Base-by-base conservation (phyloP, 1,284 basidiomycete species). In the Porogramme epimiltina region DNA sequence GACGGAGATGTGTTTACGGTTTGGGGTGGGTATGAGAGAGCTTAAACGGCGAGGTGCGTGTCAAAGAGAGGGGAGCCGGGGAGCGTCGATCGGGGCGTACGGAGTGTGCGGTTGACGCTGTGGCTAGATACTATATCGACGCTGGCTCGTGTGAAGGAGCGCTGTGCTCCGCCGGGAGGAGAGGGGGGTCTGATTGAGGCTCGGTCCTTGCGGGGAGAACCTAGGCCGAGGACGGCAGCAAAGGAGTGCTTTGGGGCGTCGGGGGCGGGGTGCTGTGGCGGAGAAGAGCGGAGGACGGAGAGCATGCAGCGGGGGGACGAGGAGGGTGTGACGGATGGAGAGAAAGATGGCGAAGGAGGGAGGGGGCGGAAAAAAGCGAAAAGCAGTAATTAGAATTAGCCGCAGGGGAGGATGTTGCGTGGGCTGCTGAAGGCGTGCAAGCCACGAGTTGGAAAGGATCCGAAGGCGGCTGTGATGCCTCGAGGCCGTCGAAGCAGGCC, bases 191-290 rank as follows among this genome's bases (percentile, higher is more conserved):
- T 50, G 51, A 43, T 47, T 60, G 55, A 51, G 52, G 55, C 60
- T 62, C 52, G 37, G 55, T 59, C 59, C 53, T 62, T 59, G 51
- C 59, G 64, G 40, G 67, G 45, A 42, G 67, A 53, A 62, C 61
- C 57, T 43, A 76, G 65, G 45, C 73, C 74, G 42, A 80, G 67
- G 42, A 73, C 72, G 11, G 73, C 61, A 62, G 71, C 73, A 65
- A 77, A 69, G 61, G 69, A 73, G 65, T 70, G 9, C 34, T 37
- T 37, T 6, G n/a, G 34, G 34, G 34, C 9, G 69, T 68, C 70
- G 73, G 33, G 71, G 58, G 59, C 58, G 59, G 70, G 66, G 40
- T 70, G 70, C 49, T 68, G 65, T 47, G 73, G 67, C 55, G 71
- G 51, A 38, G 66, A 61, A 46, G 66, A 39, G 39, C 64, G 62